phyloP scores from a whole-genome alignment of 2,329 filamentous ascomycete genomes.

The Sphaerostilbella broomeana region DNA sequence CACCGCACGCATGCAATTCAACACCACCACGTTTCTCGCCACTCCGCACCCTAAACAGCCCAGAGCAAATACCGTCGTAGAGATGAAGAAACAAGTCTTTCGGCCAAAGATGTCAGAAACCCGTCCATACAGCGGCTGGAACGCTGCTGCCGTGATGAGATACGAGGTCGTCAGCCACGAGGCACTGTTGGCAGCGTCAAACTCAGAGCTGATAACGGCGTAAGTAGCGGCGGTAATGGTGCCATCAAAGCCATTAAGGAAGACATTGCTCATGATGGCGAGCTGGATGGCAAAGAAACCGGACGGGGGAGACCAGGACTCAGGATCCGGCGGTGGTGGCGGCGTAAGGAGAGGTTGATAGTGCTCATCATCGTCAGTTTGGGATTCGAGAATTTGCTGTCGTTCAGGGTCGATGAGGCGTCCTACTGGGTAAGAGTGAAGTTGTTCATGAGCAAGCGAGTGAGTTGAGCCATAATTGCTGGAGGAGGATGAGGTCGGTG shows the following conservation, averaged over 20 bases:
- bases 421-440: no score
- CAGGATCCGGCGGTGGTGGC: no score
- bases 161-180: conserved; percentile 72
- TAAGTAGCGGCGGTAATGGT: conserved; percentile 70
- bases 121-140: conserved; percentile 65
- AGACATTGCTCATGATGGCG: conserved; percentile 54
- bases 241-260: conserved; percentile 61
- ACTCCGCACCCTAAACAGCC: conserved; percentile 61
- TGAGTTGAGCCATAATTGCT: no score
- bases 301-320: conserved; percentile 39
- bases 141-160: conserved; percentile 63
- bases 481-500: no score
- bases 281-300: conserved; percentile 54
- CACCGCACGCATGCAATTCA: conserved; percentile 60
- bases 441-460: no score
- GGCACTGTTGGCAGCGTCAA: conserved; percentile 63
- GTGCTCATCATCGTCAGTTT: no score
- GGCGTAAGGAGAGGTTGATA: conserved; percentile 20
- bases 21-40: conserved; percentile 48
- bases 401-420: no score
- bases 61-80: conserved; percentile 52
- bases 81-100: conserved; percentile 56
- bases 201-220: conserved; percentile 68
- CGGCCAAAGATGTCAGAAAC: conserved; percentile 65
- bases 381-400: no score